Percentiles rank a stretch among this genome's conserved stretches.
These are phyloP conservation scores for Hanseniaspora thailandica DNA, from an alignment of 805 yeast genomes.

Conservation along the genomic window DNA sequence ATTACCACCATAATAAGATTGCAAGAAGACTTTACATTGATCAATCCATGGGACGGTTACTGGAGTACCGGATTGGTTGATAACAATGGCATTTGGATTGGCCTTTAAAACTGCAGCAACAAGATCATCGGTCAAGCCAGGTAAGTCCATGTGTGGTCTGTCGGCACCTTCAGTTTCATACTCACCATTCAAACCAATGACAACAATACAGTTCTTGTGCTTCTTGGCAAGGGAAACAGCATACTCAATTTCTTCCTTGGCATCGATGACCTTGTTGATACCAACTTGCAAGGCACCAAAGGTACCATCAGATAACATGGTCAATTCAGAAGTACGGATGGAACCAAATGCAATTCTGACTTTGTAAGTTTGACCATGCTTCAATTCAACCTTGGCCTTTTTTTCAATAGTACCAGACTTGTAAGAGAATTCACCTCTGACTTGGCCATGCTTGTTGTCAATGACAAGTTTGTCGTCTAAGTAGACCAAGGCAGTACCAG, in stretches of 20 bases:
- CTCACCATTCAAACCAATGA: slow-evolving; percentile 42
- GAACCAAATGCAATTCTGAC: slow-evolving; percentile 35
- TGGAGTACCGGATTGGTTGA: slow-evolving; percentile 52
- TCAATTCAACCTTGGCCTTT: slow-evolving; percentile 30
- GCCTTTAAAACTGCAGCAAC: slow-evolving; percentile 35
- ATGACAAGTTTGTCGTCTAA: slow-evolving; percentile 42
- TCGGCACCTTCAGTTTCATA: slow-evolving; percentile 55
- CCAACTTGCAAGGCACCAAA: slow-evolving; percentile 32
- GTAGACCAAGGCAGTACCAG: slow-evolving; percentile 47
- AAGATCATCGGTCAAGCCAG: slow-evolving; percentile 37
- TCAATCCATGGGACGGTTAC: slow-evolving; percentile 45
- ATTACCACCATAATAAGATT: slow-evolving; percentile 48
- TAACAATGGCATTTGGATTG: slow-evolving; percentile 41
- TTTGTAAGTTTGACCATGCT: slow-evolving; percentile 36
- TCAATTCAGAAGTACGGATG: slow-evolving; percentile 36
- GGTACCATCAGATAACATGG: neutral
- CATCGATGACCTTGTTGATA: slow-evolving; percentile 23
- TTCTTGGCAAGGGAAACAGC: slow-evolving; percentile 41
- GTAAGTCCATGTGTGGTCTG: slow-evolving; percentile 40
- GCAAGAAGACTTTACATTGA: slow-evolving; percentile 36
- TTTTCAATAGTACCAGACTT: slow-evolving; percentile 46
- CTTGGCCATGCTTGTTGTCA: slow-evolving; percentile 46
- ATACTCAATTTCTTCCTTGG: slow-evolving; percentile 27
- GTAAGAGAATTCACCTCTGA: slow-evolving; percentile 39
- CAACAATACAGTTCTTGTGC: slow-evolving; percentile 42